These are phyloP conservation scores for Hypoxylon fragiforme DNA, from an alignment of 495 filamentous ascomycete species.

Conservation along the genomic window DNA sequence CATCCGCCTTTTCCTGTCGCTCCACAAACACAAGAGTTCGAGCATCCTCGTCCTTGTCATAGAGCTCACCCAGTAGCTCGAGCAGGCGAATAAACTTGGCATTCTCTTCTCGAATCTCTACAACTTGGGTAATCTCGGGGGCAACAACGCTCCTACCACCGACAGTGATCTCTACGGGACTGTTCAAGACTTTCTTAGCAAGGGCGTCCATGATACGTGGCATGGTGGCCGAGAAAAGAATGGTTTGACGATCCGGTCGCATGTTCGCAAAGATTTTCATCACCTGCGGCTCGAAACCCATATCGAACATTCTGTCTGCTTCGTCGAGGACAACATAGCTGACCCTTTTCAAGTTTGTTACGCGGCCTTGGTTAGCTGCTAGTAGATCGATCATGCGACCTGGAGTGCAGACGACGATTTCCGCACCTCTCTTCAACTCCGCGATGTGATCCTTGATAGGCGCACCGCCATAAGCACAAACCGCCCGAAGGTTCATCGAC, in stretches of 20 bases:
- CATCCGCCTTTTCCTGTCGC: conserved; percentile 90
- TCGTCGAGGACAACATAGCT: conserved; percentile 96
- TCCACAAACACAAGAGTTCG: conserved; percentile 93
- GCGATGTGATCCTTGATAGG: conserved; percentile 98
- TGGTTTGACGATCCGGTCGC: conserved; percentile 87
- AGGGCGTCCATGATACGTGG: conserved; percentile 91
- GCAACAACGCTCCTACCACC: conserved; percentile 91
- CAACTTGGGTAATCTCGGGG: conserved; percentile 91
- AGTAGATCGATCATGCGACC: conserved; percentile 97
- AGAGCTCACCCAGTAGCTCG: conserved; percentile 84
- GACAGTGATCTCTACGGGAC: conserved; percentile 88
- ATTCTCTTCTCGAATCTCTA: conserved; percentile 83
- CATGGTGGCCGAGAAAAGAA: conserved; percentile 96
- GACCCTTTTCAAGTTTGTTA: conserved; percentile 85
- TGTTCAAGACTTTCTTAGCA: conserved; percentile 82
- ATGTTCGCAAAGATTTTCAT: conserved; percentile 94
- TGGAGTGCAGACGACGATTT: conserved; percentile 93
- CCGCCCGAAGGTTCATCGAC: conserved; percentile 82
- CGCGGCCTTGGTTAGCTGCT: conserved; percentile 86
- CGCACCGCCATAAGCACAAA: conserved; percentile 94
- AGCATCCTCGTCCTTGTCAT: conserved; percentile 84
- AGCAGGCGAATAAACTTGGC: conserved; percentile 84
- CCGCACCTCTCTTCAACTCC: conserved; percentile 90
- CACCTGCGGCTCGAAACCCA: conserved; percentile 98
- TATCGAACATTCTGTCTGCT: conserved; percentile 99